Base-by-base conservation (phyloP, 2,329 filamentous ascomycete species). In the Magnaporthales sp. region DNA sequence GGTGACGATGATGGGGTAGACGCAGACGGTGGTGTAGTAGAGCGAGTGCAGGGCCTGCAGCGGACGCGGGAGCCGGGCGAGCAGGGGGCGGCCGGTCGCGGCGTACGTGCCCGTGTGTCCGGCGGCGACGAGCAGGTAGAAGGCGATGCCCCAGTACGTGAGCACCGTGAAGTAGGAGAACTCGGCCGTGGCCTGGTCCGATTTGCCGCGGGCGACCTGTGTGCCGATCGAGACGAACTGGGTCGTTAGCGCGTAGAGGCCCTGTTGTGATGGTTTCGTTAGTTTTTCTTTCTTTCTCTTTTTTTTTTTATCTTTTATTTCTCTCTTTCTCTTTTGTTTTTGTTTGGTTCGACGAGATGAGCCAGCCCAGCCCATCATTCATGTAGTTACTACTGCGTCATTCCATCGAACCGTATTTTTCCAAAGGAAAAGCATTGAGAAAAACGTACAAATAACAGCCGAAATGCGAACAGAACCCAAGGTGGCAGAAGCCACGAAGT, bases 101-200 rank as follows among this genome's bases (percentile, higher is more conserved):
- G 84, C 83, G 78, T 94, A 95, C 63, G 82, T 83, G 65, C 86
- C 78, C 6, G 90, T 92, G 79, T 96, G 91, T 22, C 86, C 69
- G 22, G 89, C 82, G 1, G 89, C 82, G 72, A 89, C 79, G 67
- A 88, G 81, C 75, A 89, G 89, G 81, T 96, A 96, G 79, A 93
- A 94, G 27, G 85, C 88, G 46, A 94, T 78, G 1, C 91, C 91
- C 64, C 91, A 95, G 82, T 89, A 95, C 10, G 90, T 91, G 67
- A 95, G 80, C 73, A 88, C 82, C 30, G 92, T 96, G 80, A 96
- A 96, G 81, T 87, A 96, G 72, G 88, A 91, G 80, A 96, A 95
- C 62, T 83, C 84, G 62, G 80, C 77, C 65, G 80, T 26, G 9
- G 56, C 56, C 24, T 60, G 26, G 56, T 6, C 24, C 24, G 56